phyloP scores from a whole-genome alignment of 768 basidiomycete species.

The Calocera viscosa region DNA sequence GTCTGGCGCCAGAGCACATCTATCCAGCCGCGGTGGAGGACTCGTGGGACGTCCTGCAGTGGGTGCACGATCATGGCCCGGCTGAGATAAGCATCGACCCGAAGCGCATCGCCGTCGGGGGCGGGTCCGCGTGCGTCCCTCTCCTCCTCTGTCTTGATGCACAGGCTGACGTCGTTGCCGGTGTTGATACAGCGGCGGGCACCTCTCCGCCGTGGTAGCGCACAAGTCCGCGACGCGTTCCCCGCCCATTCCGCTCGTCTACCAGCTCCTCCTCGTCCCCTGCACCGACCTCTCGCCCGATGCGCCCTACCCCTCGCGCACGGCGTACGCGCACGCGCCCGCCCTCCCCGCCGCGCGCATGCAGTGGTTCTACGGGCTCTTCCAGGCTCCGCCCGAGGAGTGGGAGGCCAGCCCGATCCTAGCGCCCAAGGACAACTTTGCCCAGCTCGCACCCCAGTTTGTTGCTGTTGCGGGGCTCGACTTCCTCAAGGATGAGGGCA shows the following conservation, averaged over 20 bases:
- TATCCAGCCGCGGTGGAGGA: slow-evolving; percentile 64
- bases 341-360: slow-evolving; percentile 52
- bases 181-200: slow-evolving; percentile 35
- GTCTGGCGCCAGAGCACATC: slow-evolving; percentile 55
- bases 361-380: slow-evolving; percentile 64
- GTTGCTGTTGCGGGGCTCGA: slow-evolving; percentile 54
- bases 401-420: slow-evolving; percentile 49
- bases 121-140: slow-evolving; percentile 42
- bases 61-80: slow-evolving; percentile 43
- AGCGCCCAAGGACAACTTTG: slow-evolving; percentile 44
- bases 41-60: slow-evolving; percentile 51
- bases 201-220: slow-evolving; percentile 52
- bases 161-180: no score
- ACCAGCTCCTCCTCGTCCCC: slow-evolving; percentile 58
- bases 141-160: neutral
- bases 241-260: slow-evolving; percentile 42
- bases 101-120: slow-evolving; percentile 51
- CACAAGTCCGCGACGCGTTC: slow-evolving; percentile 44
- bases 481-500: slow-evolving; percentile 53
- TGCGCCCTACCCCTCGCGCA: slow-evolving; percentile 39
- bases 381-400: slow-evolving; percentile 50
- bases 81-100: slow-evolving; percentile 39
- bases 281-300: slow-evolving; percentile 43
- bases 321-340: slow-evolving; percentile 43
- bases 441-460: slow-evolving; percentile 44